Percentiles rank a stretch among this genome's conserved stretches.
phyloP scores from a whole-genome alignment of 208 protist genomes.

The Leishmania tarentolae region DNA sequence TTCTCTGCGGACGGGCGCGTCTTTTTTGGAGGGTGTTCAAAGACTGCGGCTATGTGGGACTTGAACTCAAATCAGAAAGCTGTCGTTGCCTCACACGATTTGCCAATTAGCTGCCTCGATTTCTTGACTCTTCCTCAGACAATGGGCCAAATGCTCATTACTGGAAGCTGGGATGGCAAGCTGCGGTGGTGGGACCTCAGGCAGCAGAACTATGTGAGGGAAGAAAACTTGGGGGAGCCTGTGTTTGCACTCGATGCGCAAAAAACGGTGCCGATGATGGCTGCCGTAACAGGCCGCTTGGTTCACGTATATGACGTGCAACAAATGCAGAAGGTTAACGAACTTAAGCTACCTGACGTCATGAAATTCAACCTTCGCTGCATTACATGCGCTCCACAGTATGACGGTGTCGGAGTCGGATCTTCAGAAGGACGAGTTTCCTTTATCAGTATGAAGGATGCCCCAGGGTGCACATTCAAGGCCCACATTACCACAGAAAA shows the following conservation, averaged over 20 bases:
- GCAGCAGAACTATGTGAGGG: constrained; percentile 58
- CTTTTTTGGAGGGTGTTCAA: constrained; percentile 81
- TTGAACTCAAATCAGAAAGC: constrained; percentile 59
- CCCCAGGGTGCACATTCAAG: constrained; percentile 67
- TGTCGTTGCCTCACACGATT: constrained; percentile 81
- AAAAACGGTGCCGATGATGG: constrained; percentile 57
- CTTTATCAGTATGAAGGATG: constrained; percentile 48
- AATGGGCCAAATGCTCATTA: constrained; percentile 67
- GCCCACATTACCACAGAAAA: constrained; percentile 52
- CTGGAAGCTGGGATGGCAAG: constrained; percentile 86
- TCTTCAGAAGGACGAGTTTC: constrained; percentile 77
- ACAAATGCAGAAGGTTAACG: constrained; percentile 54
- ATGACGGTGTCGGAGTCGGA: constrained; percentile 67
- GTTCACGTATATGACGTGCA: constrained; percentile 72
- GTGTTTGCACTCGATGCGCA: constrained; percentile 79
- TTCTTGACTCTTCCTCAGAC: constrained; percentile 47
- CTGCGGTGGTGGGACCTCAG: constrained; percentile 87
- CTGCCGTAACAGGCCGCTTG: constrained; percentile 62
- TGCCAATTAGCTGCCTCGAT: constrained; percentile 77
- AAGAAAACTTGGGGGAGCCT: constrained; percentile 72
- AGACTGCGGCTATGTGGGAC: constrained; percentile 83
- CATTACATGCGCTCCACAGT: constrained; percentile 63
- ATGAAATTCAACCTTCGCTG: constrained; percentile 75
- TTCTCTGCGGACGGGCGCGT: constrained; percentile 73
- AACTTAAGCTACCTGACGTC: constrained; percentile 49